Base-by-base conservation (phyloP, 129 eudicot genomes). In the Pittosporum tobira region DNA sequence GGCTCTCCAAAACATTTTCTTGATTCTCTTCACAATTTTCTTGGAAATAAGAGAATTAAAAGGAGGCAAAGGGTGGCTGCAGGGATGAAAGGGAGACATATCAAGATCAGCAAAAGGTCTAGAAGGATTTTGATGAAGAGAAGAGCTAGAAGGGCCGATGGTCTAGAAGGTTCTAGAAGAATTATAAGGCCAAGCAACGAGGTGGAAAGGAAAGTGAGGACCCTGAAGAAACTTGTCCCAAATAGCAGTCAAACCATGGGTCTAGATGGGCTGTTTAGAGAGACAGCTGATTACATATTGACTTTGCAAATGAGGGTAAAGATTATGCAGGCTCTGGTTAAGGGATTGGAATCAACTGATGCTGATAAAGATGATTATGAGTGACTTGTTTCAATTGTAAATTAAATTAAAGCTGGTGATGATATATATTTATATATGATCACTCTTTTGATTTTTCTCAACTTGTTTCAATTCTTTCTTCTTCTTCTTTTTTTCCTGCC, bases 251-350 rank as follows among this genome's bases (percentile, higher is more conserved):
- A 64, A 45, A 47, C 67, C 6, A 28, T 58, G 46, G 88, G 85
- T 0, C 30, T 85, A 48, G 86, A 85, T 44, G 83, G 75, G 48
- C 70, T 90, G 45, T 85, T 90, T 60, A 73, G 67, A 42, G 94
- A 90, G 65, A 83, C 97, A 1, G 95, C 95, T n/a, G 87, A 76
- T 43, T 90, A 90, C 38, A 90, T 90, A 56, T 38, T 81, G 48
- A 72, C 71, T 24, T 71, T 90, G 45, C 79, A 85, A 72, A 78
- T 74, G 81, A 80, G 84, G 67, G 90, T 85, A 36, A 78, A 73
- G 42, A 65, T 83, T 64, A 90, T 90, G 98, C 85, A 86, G 61
- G 61, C 60, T 53, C 72, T 90, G 83, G 94, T 86, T 20, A 54
- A 80, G 71, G 79, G 61, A 52, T 52, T 90, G 75, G n/a, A n/a